Conservation (phyloP, 106 monocot species). For the Phalaenopsis equestris region DNA sequence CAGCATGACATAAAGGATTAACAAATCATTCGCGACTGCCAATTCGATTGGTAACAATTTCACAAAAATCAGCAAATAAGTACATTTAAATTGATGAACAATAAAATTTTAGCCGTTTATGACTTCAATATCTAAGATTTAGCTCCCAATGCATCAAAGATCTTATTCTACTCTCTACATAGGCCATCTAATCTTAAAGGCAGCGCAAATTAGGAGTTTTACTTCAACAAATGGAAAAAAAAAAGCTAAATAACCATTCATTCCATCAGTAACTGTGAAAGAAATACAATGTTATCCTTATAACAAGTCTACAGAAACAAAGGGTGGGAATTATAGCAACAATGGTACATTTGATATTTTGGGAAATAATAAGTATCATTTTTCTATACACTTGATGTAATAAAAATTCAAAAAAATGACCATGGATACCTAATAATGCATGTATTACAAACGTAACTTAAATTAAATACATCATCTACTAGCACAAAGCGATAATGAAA, state of each 20-base stretch:
- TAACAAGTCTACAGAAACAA: not conserved
- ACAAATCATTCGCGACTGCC: not conserved
- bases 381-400: not conserved
- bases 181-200: not conserved
- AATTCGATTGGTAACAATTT: not conserved
- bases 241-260: not conserved
- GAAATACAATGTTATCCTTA: not conserved
- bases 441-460: too few species aligned
- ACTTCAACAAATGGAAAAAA: not conserved
- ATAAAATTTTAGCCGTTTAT: not conserved
- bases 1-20: conserved; percentile 12
- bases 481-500: too few species aligned
- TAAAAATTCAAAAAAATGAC: not conserved
- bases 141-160: not conserved
- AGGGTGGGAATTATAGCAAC: not conserved
- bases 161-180: not conserved
- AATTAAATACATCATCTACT: too few species aligned
- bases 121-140: not conserved
- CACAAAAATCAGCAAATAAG: conserved; percentile 1
- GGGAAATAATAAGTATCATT: not conserved
- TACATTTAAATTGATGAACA: not conserved
- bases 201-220: not conserved
- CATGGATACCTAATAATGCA: not conserved
- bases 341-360: not conserved
- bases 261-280: not conserved